Conservation (phyloP, 2,329 filamentous ascomycete genomes). For the Microdochium bolleyi region DNA sequence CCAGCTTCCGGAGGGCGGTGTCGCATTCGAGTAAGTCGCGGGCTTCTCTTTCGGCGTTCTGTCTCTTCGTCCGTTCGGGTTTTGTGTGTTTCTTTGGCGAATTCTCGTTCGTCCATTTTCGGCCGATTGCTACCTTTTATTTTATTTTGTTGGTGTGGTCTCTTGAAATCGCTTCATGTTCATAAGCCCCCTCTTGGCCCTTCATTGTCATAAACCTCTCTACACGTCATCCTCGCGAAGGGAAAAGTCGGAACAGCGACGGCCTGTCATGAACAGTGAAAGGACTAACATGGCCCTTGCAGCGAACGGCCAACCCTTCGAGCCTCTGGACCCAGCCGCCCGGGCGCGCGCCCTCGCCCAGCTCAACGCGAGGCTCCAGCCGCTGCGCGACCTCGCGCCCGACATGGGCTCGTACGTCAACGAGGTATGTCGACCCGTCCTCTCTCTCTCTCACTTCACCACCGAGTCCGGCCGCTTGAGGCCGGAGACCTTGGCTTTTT, state of each 20-base stretch:
- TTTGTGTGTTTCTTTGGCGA: too few relatives aligned
- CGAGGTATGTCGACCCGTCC: conserved; percentile 24
- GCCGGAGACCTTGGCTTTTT: neutral
- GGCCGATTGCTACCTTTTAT: too few relatives aligned
- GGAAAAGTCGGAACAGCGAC: too few relatives aligned
- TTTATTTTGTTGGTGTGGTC: neutral
- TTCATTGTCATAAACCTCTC: too few relatives aligned
- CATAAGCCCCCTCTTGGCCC: too few relatives aligned
- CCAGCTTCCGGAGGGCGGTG: conserved; percentile 40
- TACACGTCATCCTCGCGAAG: too few relatives aligned
- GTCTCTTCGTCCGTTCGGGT: neutral
- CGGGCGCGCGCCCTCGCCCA: conserved; percentile 13
- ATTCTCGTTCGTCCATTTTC: too few relatives aligned
- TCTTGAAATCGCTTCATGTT: too few relatives aligned
- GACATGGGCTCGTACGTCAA: conserved; percentile 35
- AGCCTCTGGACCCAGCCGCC: conserved; percentile 22
- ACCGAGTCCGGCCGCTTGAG: neutral
- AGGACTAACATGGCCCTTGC: too few relatives aligned
- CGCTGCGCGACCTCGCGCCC: conserved; percentile 29
- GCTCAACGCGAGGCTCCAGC: conserved; percentile 19
- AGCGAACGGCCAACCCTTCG: conserved; percentile 19
- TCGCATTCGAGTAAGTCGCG: conserved; percentile 29
- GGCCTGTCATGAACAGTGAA: too few relatives aligned
- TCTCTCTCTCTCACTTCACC: neutral
- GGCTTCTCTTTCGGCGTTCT: neutral